Evolutionary conservation across 306 rosid species (phyloP).

Genomic region (Vigna trinervia): DNA sequence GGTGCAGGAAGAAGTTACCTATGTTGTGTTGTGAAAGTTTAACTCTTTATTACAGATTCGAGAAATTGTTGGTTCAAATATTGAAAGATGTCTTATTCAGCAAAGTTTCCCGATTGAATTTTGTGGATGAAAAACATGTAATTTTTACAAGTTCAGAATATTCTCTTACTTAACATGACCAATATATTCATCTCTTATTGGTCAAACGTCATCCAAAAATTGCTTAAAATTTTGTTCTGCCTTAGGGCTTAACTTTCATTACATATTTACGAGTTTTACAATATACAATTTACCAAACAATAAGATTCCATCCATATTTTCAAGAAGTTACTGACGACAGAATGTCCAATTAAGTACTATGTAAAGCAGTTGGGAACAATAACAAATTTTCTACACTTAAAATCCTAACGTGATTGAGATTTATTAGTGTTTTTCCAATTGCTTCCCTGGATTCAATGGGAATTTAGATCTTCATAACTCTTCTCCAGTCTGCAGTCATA

Average conservation of each 20-base stretch:
- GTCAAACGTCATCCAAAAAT: not conserved
- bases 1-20: no score
- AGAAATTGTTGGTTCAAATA: no score
- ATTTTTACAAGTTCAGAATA: no score
- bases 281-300: not conserved
- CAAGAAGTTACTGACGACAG: not conserved
- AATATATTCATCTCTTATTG: not conserved
- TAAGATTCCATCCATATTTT: not conserved
- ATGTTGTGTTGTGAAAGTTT: no score
- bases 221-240: not conserved
- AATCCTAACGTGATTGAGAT: constrained; percentile 11
- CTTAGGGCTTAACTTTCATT: not conserved
- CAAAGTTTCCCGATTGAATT: no score
- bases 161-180: no score
- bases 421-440: not conserved
- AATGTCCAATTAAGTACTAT: not conserved
- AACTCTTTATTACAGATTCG: no score
- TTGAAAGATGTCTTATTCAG: no score
- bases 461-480: constrained; percentile 37
- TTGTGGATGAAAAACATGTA: no score
- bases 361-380: not conserved
- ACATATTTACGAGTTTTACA: not conserved
- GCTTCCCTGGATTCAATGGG: not conserved
- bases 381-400: not conserved
- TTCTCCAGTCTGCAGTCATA: constrained; percentile 58